These are phyloP conservation scores for Tetrapisispora fleetii DNA, from an alignment of 805 yeast genomes.

Conservation along the genomic window DNA sequence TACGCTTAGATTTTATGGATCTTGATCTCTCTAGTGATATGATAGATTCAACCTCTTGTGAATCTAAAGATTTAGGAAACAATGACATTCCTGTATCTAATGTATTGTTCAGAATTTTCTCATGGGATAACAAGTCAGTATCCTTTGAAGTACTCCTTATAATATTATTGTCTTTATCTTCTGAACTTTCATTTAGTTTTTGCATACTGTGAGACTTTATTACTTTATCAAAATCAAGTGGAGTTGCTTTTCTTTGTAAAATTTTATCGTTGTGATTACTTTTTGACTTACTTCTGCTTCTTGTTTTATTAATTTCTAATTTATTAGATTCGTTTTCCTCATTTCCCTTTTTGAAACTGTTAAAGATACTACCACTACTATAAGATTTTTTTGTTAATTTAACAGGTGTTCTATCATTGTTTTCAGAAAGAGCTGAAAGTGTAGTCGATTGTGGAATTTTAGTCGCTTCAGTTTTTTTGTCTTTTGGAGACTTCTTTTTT, in stretches of 20 bases:
- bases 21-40: conserved; percentile 60
- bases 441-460: conserved; percentile 11
- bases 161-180: background rate
- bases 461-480: background rate
- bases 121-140: background rate
- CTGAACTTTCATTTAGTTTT: background rate
- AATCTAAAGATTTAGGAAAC: conserved; percentile 60
- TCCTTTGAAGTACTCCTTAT: too few species aligned
- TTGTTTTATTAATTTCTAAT: background rate
- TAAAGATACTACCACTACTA: conserved; percentile 24
- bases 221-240: conserved; percentile 16
- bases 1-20: conserved; percentile 42
- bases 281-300: background rate
- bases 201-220: background rate
- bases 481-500: conserved; percentile 15
- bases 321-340: background rate
- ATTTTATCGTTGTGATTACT: background rate
- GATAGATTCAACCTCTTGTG: conserved; percentile 65
- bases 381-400: conserved; percentile 20
- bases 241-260: conserved; percentile 21
- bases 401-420: conserved; percentile 11
- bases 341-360: conserved; percentile 17
- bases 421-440: conserved; percentile 7
- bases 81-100: conserved; percentile 44
- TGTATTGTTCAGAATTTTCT: background rate